Evolutionary conservation across 2,329 filamentous ascomycete species (phyloP).

Genomic region (Phialophora expanda): DNA sequence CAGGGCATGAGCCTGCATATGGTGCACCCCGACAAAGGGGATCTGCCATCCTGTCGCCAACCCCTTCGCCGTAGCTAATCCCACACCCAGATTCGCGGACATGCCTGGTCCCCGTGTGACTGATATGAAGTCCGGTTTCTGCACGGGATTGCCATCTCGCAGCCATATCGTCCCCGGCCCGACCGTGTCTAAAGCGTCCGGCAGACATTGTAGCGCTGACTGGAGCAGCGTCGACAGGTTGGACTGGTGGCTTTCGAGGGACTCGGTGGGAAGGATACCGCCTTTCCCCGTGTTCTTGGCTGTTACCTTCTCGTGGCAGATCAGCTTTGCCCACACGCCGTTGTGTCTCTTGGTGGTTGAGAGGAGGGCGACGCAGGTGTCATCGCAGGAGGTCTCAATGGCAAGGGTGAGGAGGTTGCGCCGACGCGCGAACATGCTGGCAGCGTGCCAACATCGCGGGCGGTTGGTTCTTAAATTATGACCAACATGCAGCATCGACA

Average conservation of each 20-base stretch:
- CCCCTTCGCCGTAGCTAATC: conserved; percentile 84
- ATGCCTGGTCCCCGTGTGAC: conserved; percentile 92
- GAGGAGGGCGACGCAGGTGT: conserved; percentile 86
- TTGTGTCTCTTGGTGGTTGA: conserved; percentile 55
- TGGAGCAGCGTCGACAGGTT: conserved; percentile 71
- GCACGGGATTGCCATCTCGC: conserved; percentile 43
- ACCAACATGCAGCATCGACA: conserved; percentile 16
- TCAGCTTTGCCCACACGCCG: conserved; percentile 59
- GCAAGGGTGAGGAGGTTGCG: conserved; percentile 50
- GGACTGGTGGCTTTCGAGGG: conserved; percentile 75
- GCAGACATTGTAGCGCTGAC: conserved; percentile 65
- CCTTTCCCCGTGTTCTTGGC: conserved; percentile 75
- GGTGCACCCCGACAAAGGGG: conserved; percentile 84
- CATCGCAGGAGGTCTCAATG: conserved; percentile 69
- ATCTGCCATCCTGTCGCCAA: conserved; percentile 81
- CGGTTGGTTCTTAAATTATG: not conserved
- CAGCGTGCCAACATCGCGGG: conserved; percentile 5
- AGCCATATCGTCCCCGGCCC: conserved; percentile 19
- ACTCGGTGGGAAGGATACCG: conserved; percentile 79
- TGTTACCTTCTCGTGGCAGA: conserved; percentile 81
- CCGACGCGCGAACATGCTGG: conserved; percentile 8
- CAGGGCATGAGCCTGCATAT: conserved; percentile 96
- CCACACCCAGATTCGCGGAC: conserved; percentile 75
- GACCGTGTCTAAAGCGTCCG: conserved; percentile 41
- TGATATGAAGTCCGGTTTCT: conserved; percentile 79